Evolutionary conservation across 176 grass and related monocot genomes (phyloP), one percentile per base, ranked within the genome.

Genomic region (Zea luxurians): DNA sequence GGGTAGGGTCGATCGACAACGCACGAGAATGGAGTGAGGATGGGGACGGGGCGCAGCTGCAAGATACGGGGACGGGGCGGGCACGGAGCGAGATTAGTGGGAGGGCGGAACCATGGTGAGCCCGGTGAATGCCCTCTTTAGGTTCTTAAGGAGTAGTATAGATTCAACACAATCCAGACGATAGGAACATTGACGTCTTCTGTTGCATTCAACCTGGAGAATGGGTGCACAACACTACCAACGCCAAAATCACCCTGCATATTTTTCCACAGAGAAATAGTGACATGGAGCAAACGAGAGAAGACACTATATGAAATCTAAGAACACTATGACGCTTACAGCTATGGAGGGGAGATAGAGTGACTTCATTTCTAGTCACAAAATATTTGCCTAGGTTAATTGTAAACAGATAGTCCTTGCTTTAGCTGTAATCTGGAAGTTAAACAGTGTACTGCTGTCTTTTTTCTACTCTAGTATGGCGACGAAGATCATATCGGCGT

Each of bases 161-260:
- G n/a, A n/a, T n/a, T n/a, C n/a, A n/a, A n/a, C n/a, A n/a, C n/a
- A n/a, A n/a, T 35, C 73, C 68, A 41, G 48, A 91, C 10, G 82
- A 88, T 58, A 83, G 82, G 37, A 85, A 27, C 85, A 8, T 41
- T 47, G 7, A 85, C 85, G 66, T 80, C 72, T 12, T 62, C 48
- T 13, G 61, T 82, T 11, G 71, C 88, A 18, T 73, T 68, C 9
- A 45, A 37, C 72, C 40, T 88, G 62, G 83, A 83, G 61, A 88
- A 71, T 75, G 67, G 71, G 20, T 50, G 15, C 55, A 64, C 67
- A 2, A 64, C 55, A 38, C 44, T 90, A 48, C 68, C 73, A 8
- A 3, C 5, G 13, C 83, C 88, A 12, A 82, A 38, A 27, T 38
- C 4, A 10, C 11, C 64, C 42, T 6, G 73, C 52, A 18, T 83